Base-by-base conservation (phyloP, 2,329 filamentous ascomycete species). In the Lecanicillium sp. region DNA sequence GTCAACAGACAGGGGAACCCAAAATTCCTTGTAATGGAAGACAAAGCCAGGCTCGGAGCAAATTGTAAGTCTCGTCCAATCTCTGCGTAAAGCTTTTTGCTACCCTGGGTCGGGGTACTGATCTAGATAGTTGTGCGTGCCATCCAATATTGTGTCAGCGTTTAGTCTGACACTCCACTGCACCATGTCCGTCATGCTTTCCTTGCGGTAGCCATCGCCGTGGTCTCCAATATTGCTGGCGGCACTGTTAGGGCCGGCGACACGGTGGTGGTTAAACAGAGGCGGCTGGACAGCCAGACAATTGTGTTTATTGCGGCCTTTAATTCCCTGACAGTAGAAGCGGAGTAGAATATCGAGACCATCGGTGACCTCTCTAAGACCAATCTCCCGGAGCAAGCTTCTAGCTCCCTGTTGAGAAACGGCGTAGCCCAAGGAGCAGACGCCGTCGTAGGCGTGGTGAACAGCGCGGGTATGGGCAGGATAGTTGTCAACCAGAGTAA, bases 201-300 rank as follows among this genome's bases (percentile, higher is more conserved):
- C 46, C 1, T 57, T 52, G 29, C 53, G 51, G 13, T 48, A 54
- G 3, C 51, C 58, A 2, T 47, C 49, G 1, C 51, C 56, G 19
- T 60, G 51, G 9, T 58, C 48, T 3, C 49, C 47, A 29, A 65
- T 65, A 29, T 66, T 58, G 41, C 60, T 65, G 33, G 49, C 52
- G 6, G 48, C 43, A 18, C 43, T 52, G 33, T 48, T 53, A 2
- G 45, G 47, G 4, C 68, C 69, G 0, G 56, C 56, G 0, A 59
- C 50, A 3, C 63, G 57, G 43, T 70, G 66, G 11, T 68, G 63
- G 19, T 66, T 58, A 47, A 73, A 66, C 4, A 73, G 48, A 29
- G 57, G 53, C 1, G 65, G 68, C 44, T 59, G 56, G 1, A 58
- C 51, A 0, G 61, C 56, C 44, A 71, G 20, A 51, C 68, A 61